A percentile compares a stretch with the other conserved stretches of the same genome.
These are phyloP conservation scores for Globisporangium middletonii DNA, from an alignment of 352 stramenopile genomes.

Conservation along the genomic window DNA sequence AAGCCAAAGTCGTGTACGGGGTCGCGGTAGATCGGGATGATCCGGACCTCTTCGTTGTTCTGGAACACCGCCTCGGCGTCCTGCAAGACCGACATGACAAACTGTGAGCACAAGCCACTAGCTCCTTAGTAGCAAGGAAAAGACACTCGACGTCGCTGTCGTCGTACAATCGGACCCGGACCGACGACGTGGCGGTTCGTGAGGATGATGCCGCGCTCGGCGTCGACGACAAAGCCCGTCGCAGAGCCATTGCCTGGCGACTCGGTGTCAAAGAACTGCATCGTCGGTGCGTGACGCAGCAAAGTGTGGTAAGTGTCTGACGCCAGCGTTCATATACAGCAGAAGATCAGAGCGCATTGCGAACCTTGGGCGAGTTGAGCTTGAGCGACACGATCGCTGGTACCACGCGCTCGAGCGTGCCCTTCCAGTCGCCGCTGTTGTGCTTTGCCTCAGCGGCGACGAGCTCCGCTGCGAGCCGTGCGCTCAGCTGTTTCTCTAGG, in stretches of 20 bases:
- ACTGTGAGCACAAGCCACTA: constrained; percentile 1
- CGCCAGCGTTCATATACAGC: neutral
- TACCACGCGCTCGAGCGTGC: constrained; percentile 78
- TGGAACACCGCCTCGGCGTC: constrained; percentile 89
- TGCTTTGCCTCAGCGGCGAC: constrained; percentile 62
- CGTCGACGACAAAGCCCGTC: constrained; percentile 91
- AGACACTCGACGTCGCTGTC: neutral
- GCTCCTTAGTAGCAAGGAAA: neutral
- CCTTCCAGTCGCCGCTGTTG: constrained; percentile 74
- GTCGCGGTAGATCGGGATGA: constrained; percentile 89
- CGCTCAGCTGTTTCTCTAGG: constrained; percentile 56
- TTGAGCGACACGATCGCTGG: constrained; percentile 86
- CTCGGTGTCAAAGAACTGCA: constrained; percentile 88
- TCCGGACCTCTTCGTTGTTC: constrained; percentile 92
- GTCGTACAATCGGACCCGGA: constrained; percentile 74
- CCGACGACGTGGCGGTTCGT: constrained; percentile 92
- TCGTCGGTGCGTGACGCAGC: neutral
- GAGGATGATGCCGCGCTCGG: constrained; percentile 88
- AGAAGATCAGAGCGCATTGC: neutral
- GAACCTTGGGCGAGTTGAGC: constrained; percentile 82
- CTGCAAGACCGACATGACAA: constrained; percentile 18
- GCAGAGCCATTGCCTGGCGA: constrained; percentile 83
- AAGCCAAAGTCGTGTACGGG: constrained; percentile 93
- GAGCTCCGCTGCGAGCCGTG: constrained; percentile 55
- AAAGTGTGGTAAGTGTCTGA: neutral